Conservation (phyloP, 1,139 yeast genomes). For the Saccharomyces hybrid region DNA sequence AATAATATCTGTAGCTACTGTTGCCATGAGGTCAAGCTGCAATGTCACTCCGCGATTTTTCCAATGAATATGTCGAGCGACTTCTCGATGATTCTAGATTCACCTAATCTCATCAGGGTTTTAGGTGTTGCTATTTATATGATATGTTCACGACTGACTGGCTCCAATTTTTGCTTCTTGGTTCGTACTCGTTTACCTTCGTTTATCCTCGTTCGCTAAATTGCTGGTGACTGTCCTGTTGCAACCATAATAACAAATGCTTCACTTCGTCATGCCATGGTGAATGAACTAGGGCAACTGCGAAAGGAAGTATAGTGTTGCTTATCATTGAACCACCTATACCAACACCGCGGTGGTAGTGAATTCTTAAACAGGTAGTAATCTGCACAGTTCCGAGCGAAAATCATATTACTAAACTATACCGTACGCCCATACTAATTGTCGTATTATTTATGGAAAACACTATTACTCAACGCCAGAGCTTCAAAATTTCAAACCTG, state of each 20-base stretch:
- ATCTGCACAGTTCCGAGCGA: not conserved
- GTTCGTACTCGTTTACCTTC: not conserved
- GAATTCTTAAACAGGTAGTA: not conserved
- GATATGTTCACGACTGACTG: not conserved
- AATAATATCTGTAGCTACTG: not conserved
- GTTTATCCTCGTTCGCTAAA: not conserved
- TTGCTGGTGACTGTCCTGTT: not conserved
- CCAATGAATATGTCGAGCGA: not conserved
- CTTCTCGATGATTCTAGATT: not conserved
- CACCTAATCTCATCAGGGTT: not conserved
- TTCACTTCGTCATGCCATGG: not conserved
- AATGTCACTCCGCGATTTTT: not conserved
- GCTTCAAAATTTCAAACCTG: not conserved
- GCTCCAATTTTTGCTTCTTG: not conserved
- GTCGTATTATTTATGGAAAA: not conserved
- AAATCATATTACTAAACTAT: not conserved
- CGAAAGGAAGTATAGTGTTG: not conserved
- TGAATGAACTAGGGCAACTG: not conserved
- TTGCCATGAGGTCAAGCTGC: not conserved
- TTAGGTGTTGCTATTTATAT: not conserved
- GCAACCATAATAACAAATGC: not conserved
- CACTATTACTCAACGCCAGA: not conserved
- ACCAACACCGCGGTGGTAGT: not conserved
- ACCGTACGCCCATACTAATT: not conserved
- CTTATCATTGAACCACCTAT: not conserved